phyloP scores from a whole-genome alignment of 345 rosid species.

The Noccaea bulbosa region DNA sequence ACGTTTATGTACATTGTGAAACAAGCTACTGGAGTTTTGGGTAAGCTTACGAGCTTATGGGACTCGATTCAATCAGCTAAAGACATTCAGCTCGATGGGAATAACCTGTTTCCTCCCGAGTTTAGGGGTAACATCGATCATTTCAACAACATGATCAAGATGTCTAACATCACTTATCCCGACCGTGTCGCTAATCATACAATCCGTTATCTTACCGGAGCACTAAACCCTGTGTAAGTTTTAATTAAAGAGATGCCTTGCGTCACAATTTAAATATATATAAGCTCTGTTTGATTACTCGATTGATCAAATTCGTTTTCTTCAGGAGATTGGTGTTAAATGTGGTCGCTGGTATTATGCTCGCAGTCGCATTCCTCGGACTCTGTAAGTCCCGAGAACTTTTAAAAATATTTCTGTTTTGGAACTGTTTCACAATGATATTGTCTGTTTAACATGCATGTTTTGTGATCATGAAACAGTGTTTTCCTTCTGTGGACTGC shows the following conservation, averaged over 20 bases:
- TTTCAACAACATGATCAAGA: constrained; percentile 46
- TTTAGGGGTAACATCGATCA: constrained; percentile 43
- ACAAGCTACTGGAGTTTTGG: constrained; percentile 43
- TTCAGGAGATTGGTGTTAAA: constrained; percentile 53
- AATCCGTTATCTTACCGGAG: constrained; percentile 40
- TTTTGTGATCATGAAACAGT: constrained; percentile 41
- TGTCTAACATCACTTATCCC: constrained; percentile 45
- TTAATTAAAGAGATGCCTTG: background rate
- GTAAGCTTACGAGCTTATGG: constrained; percentile 42
- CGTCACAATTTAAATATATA: background rate
- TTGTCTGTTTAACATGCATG: background rate
- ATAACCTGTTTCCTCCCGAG: constrained; percentile 46
- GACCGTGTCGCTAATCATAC: constrained; percentile 46
- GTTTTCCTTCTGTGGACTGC: constrained; percentile 53
- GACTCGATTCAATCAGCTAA: constrained; percentile 49
- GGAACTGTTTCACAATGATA: background rate
- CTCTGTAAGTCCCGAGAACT: constrained; percentile 46
- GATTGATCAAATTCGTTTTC: background rate
- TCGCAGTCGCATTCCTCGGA: constrained; percentile 53
- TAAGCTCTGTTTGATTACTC: background rate
- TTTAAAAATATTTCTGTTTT: background rate
- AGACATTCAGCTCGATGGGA: constrained; percentile 38
- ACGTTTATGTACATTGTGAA: constrained; percentile 45
- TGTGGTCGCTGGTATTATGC: constrained; percentile 49
- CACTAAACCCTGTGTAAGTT: constrained; percentile 51